These are phyloP conservation scores for Spongispora temasekensis DNA, from an alignment of 1,284 basidiomycete genomes.

Conservation along the genomic window DNA sequence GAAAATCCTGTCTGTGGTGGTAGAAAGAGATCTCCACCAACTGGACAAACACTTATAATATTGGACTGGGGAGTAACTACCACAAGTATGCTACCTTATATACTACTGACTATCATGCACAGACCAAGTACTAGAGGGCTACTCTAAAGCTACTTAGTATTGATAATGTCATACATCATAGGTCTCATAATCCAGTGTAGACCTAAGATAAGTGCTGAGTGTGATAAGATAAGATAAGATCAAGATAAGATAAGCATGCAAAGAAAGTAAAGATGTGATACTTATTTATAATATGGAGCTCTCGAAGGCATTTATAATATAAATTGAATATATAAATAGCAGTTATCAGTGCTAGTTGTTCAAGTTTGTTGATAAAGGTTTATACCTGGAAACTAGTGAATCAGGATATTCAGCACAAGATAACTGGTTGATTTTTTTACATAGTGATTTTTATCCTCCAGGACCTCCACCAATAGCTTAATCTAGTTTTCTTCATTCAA, in stretches of 20 bases:
- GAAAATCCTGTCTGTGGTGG: constrained; percentile 1
- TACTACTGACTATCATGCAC: no score
- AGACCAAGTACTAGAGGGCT: no score
- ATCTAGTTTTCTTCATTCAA: constrained; percentile 41
- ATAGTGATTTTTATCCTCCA: constrained; percentile 32
- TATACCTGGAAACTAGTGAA: neutral
- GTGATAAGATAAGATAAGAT: constrained; percentile 16
- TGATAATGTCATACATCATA: no score
- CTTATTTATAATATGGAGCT: neutral
- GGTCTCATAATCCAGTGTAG: no score
- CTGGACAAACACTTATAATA: no score
- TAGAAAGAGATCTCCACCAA: neutral
- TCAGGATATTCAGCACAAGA: neutral
- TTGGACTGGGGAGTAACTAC: no score
- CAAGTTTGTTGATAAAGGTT: neutral
- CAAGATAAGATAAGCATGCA: neutral
- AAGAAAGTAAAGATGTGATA: no score
- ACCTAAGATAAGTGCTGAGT: no score
- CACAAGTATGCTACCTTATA: no score
- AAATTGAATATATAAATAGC: neutral
- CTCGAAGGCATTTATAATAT: neutral
- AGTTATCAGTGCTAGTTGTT: neutral
- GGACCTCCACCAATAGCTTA: constrained; percentile 39
- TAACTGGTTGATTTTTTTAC: constrained; percentile 13
- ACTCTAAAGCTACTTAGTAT: no score